These are phyloP conservation scores for Citrullus colocynthis DNA, from an alignment of 306 rosid species.

Conservation along the genomic window DNA sequence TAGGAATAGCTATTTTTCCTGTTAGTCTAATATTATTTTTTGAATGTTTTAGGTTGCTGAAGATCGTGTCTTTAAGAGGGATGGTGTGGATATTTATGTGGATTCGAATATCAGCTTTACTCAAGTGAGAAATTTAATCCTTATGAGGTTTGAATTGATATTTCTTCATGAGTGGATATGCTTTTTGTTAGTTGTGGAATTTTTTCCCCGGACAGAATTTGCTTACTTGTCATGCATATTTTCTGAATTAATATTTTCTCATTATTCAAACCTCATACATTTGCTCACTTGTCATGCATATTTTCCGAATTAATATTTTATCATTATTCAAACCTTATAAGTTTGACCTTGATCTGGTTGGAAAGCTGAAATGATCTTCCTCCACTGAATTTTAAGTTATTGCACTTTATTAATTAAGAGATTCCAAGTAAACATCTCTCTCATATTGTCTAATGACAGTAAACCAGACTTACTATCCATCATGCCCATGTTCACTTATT, in stretches of 20 bases:
- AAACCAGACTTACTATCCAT: not conserved
- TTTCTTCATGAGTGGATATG: not conserved
- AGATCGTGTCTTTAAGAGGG: slow-evolving; percentile 67
- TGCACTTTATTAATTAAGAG: not conserved
- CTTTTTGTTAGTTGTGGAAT: not conserved
- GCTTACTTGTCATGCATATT: not conserved
- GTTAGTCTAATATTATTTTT: slow-evolving; percentile 14
- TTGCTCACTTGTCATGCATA: not conserved
- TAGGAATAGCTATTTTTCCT: slow-evolving; percentile 4
- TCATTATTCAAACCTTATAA: not conserved
- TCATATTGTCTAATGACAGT: not conserved
- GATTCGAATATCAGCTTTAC: slow-evolving; percentile 90
- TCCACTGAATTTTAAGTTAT: not conserved
- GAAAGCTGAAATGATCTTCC: not conserved
- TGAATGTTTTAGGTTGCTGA: slow-evolving; percentile 56
- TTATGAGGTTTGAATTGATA: not conserved
- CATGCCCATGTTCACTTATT: not conserved
- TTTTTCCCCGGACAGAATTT: not conserved
- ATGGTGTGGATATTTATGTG: slow-evolving; percentile 83
- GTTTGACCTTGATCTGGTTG: not conserved
- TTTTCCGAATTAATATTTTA: not conserved
- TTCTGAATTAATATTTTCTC: not conserved
- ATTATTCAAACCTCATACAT: not conserved
- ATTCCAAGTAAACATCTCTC: not conserved
- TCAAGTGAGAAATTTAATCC: slow-evolving; percentile 37